Base-by-base conservation (phyloP, 306 rosid genomes). In the Vachellia pachyceras region DNA sequence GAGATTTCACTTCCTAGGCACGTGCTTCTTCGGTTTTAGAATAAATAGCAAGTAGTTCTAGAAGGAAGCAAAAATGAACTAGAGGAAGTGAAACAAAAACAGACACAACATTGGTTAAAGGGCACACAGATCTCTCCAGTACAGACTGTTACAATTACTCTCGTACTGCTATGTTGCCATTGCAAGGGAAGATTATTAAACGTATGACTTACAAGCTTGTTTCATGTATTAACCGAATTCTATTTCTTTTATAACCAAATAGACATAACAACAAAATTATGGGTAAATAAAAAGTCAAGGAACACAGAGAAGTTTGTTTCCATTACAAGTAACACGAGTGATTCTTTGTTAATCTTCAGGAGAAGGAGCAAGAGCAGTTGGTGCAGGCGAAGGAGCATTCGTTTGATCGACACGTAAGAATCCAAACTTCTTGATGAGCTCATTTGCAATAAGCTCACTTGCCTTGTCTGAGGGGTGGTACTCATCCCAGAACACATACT, bases 401-500 rank as follows among this genome's bases (percentile, higher is more conserved):
- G 79, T 46, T 82, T 80, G 84, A 80, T 77, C 63, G 14, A 10
- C 83, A 12, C 55, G 67, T 5, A 1, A 0, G 40, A 90, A 77
- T 58, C 93, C 90, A 17, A 95, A 92, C 85, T 92, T 95, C 89
- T 92, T 93, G 78, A 95, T 88, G 82, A 93, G 97, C 84, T 93
- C 98, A 13, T 72, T 87, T 2, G 99, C 98, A 86, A 95, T 85
- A 0, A 93, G 18, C 81, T 90, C 89, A 78, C 89, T 95, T 42
- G 99, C 99, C 47, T 82, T 85, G 79, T 95, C 99, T 0, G 97
- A 77, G 3, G 99, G 99, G 83, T 95, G 99, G 55, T 95, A 95
- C 77, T 95, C 99, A 69, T 95, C 99, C 99, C 98, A 95, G 79
- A 95, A 95, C 68, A 95, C 92, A 52, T 95, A 93, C 70, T 95